These are phyloP conservation scores for Hypseocharis bilobata DNA, from an alignment of 441 rosid genomes.

Conservation along the genomic window DNA sequence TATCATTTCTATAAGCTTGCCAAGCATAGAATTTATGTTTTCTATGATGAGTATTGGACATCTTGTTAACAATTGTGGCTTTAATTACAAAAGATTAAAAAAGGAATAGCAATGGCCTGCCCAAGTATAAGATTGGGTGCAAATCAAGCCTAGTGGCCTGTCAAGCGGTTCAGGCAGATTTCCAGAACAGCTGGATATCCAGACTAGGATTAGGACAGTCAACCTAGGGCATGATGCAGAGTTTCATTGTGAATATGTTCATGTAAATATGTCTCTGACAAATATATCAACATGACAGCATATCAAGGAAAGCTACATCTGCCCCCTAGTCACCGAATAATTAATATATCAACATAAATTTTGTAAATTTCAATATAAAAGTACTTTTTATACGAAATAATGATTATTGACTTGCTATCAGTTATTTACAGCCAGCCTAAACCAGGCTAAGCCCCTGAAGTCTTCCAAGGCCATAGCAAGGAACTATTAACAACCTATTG, in stretches of 20 bases:
- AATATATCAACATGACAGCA: background rate
- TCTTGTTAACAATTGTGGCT: background rate
- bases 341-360: background rate
- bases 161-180: background rate
- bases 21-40: background rate
- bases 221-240: background rate
- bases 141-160: background rate
- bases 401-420: background rate
- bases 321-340: background rate
- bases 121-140: background rate
- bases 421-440: background rate
- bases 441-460: background rate
- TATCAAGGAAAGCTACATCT: background rate
- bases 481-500: background rate
- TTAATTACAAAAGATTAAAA: background rate
- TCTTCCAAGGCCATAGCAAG: background rate
- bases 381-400: background rate
- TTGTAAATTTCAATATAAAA: background rate
- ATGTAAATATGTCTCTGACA: background rate
- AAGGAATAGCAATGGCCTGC: background rate
- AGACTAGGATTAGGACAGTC: background rate
- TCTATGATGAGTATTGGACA: background rate
- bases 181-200: background rate
- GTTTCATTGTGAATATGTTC: background rate
- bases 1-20: background rate